Percentiles rank a stretch among this genome's conserved stretches.
Conservation (phyloP, 441 rosid genomes). For the Mallotus repandus region DNA sequence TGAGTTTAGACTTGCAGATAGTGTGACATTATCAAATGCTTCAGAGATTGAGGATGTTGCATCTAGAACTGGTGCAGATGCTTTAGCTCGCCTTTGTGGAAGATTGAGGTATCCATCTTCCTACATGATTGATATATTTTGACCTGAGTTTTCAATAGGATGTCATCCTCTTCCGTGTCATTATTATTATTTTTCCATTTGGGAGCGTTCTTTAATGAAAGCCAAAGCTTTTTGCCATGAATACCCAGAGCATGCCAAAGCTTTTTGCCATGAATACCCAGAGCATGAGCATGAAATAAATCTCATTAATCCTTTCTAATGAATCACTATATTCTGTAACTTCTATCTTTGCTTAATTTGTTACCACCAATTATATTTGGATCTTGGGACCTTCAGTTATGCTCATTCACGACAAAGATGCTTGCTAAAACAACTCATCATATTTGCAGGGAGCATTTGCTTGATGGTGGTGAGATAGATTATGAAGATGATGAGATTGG, state of each 20-base stretch:
- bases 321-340: background rate
- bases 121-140: background rate
- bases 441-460: conserved; percentile 63
- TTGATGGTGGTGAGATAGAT: conserved; percentile 38
- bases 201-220: background rate
- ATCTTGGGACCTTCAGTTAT: too few relatives aligned
- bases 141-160: background rate
- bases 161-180: background rate
- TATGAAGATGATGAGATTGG: conserved; percentile 36
- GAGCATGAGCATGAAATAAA: too few relatives aligned
- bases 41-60: conserved; percentile 76
- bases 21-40: conserved; percentile 65
- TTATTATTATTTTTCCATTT: background rate
- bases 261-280: too few relatives aligned
- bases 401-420: background rate
- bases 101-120: conserved; percentile 62
- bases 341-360: background rate
- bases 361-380: too few relatives aligned
- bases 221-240: background rate
- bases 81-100: conserved; percentile 88
- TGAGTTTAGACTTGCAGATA: conserved; percentile 91
- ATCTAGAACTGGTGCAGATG: conserved; percentile 75
- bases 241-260: too few relatives aligned
- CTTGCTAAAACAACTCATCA: conserved; percentile 6
- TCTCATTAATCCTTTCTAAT: too few relatives aligned